Base-by-base conservation (phyloP, 2,329 filamentous ascomycete species). In the Beauveria caledonica region DNA sequence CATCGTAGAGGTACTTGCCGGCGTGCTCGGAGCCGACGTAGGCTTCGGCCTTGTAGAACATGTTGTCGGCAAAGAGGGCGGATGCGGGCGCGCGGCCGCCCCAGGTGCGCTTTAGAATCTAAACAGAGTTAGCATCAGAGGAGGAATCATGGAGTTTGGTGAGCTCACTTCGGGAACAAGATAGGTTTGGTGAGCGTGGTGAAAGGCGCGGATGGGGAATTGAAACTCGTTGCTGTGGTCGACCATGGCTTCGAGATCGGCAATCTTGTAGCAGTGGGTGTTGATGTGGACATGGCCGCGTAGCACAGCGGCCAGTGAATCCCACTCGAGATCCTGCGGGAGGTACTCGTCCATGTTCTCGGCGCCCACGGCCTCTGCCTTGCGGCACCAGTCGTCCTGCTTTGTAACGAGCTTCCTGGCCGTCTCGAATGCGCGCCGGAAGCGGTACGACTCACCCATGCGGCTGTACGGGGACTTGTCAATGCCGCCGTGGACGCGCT, bases 191-290 rank as follows among this genome's bases (percentile, higher is more conserved):
- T 63, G 61, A 13, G 61, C 61, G 23, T 63, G 60, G 49, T 59
- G 60, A 46, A 62, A 63, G 2, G 62, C 62, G 27, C 60, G 59
- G 6, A 64, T 54, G 25, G 63, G 56, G 66, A 89, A 88, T 62
- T 84, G 79, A 73, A 89, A 90, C 76, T 89, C 87, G 64, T 89
- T 87, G 15, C 83, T 87, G 67, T 88, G 85, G 62, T 86, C 80
- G 3, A 89, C 80, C 68, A 89, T 87, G 36, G 84, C 83, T 70
- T 89, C 86, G 8, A 89, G 74, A 65, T 89, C 87, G 1, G 85
- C 80, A 1, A 87, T 77, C 0, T 85, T 88, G 70, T 89, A 90
- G 72, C 87, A 89, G 66, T 90, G 87, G 0, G 84, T 86, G 72
- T 89, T 88, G 64, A 89, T 78, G 62, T 85, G 80, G 6, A 89